Evolutionary conservation across 2,329 filamentous ascomycete genomes (phyloP), one percentile per base, ranked within the genome.

Genomic region (Xylariaceae sp.): DNA sequence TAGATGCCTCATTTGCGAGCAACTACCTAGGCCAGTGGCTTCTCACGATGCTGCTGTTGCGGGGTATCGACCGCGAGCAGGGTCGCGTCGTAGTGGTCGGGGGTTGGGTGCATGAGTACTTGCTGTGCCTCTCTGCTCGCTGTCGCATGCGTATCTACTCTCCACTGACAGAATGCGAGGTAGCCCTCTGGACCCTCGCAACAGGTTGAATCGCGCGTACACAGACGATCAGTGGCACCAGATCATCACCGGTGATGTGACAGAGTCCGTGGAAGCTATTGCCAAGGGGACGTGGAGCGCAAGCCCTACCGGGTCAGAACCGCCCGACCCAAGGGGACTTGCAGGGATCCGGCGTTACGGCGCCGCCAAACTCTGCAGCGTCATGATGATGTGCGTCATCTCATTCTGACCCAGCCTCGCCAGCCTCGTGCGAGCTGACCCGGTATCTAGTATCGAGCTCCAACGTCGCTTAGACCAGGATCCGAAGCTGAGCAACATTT

Each of bases 331-430:
- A 1, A 52, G 55, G 0, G 47, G 50, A 9, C 52, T 61, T 4
- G 52, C 59, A 31, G 69, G 67, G 10, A 64, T 56, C 47, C 62
- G 68, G 17, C 63, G 70, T 27, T 72, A 72, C 44, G 70, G 68
- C 9, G 69, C 67, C n/a, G 62, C 65, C 33, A 72, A 71, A 51
- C 61, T 71, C 7, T 72, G 63, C 53, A 58, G 52, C 15, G 57
- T 71, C 11, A 70, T 71, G 66, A 60, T 72, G 57, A 56, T 61
- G 33, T 44, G 15, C 15, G 39, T 42, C 22, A 42, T 42, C 39
- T 27, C 22, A 27, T n/a, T 18, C 11, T 40, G 35, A 47, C 22
- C 22, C 22, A 27, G 22, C 22, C 11, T 33, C 12, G 31, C n/a
- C n/a, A n/a, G 17, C 11, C 11, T 33, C 12, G 31, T 11, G 17